These are phyloP conservation scores for Pleurotus pulmonarius DNA, from an alignment of 768 basidiomycete genomes.

Conservation along the genomic window DNA sequence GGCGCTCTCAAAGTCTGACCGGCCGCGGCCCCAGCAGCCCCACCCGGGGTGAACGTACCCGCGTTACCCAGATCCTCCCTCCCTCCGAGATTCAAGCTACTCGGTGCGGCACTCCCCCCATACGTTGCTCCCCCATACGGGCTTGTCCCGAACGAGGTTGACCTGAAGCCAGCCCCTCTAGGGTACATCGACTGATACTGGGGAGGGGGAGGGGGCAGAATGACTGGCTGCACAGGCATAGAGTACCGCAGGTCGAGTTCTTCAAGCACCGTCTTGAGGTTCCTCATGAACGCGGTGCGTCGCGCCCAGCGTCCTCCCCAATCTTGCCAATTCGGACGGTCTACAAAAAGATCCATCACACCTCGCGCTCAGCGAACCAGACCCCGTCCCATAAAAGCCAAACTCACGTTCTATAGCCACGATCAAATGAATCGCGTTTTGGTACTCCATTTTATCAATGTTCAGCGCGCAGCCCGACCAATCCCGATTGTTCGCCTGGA, in stretches of 20 bases:
- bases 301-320: slow-evolving; percentile 81
- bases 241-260: slow-evolving; percentile 71
- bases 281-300: slow-evolving; percentile 72
- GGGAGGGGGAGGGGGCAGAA: slow-evolving; percentile 34
- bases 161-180: too few relatives aligned
- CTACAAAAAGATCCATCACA: slow-evolving; percentile 24
- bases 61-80: slow-evolving; percentile 10
- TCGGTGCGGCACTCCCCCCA: neutral
- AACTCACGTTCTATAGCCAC: slow-evolving; percentile 71
- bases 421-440: slow-evolving; percentile 64
- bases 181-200: neutral
- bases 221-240: slow-evolving; percentile 69
- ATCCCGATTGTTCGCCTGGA: slow-evolving; percentile 63
- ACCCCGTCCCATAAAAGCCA: neutral
- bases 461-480: slow-evolving; percentile 64
- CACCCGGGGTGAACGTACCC: slow-evolving; percentile 12
- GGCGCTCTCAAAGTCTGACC: neutral
- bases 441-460: slow-evolving; percentile 78
- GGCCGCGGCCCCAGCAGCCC: neutral
- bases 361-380: slow-evolving; percentile 2
- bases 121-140: neutral
- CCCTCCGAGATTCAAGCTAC: neutral
- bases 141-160: neutral
- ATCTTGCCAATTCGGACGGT: slow-evolving; percentile 83
- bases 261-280: slow-evolving; percentile 67